Evolutionary conservation across 1,284 basidiomycete genomes (phyloP).

Genomic region (Schizophyllum amplum): DNA sequence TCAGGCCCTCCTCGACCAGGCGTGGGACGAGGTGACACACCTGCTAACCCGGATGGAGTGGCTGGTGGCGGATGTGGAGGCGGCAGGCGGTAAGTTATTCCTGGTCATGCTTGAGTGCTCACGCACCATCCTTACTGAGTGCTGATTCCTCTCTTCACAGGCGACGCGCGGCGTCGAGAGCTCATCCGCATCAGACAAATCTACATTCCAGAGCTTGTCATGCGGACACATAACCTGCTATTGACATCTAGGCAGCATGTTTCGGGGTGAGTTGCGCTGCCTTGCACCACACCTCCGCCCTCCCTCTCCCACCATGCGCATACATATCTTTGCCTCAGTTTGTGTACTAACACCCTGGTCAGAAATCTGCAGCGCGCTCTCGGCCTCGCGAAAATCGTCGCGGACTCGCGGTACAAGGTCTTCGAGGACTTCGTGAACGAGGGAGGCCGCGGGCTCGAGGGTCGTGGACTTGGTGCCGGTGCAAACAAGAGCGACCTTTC

Average conservation of each 20-base stretch:
- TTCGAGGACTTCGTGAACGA: slow-evolving; percentile 80
- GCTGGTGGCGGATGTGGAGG: slow-evolving; percentile 51
- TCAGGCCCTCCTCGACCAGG: slow-evolving; percentile 51
- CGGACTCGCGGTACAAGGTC: slow-evolving; percentile 80
- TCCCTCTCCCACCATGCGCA: too few relatives aligned
- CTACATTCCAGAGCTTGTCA: slow-evolving; percentile 86
- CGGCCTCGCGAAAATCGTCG: slow-evolving; percentile 76
- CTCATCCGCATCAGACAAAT: slow-evolving; percentile 79
- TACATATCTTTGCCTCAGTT: neutral
- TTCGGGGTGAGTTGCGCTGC: slow-evolving; percentile 50
- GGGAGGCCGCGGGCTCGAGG: slow-evolving; percentile 30
- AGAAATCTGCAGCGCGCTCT: slow-evolving; percentile 82
- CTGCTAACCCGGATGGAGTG: slow-evolving; percentile 64
- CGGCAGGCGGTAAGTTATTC: slow-evolving; percentile 31
- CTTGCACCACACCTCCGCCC: too few relatives aligned
- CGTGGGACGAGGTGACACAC: slow-evolving; percentile 51
- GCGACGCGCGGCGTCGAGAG: slow-evolving; percentile 57
- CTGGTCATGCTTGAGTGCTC: too few relatives aligned
- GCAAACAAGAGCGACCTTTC: too few relatives aligned
- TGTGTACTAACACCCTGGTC: slow-evolving; percentile 4
- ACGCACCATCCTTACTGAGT: too few relatives aligned
- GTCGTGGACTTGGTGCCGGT: too few relatives aligned
- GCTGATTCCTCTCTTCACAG: too few relatives aligned
- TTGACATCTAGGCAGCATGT: slow-evolving; percentile 58
- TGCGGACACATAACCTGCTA: slow-evolving; percentile 76